Percentiles rank a stretch among this genome's conserved stretches.
These are phyloP conservation scores for Neofusicoccum kwambonambiense DNA, from an alignment of 2,329 filamentous ascomycete species.

Conservation along the genomic window DNA sequence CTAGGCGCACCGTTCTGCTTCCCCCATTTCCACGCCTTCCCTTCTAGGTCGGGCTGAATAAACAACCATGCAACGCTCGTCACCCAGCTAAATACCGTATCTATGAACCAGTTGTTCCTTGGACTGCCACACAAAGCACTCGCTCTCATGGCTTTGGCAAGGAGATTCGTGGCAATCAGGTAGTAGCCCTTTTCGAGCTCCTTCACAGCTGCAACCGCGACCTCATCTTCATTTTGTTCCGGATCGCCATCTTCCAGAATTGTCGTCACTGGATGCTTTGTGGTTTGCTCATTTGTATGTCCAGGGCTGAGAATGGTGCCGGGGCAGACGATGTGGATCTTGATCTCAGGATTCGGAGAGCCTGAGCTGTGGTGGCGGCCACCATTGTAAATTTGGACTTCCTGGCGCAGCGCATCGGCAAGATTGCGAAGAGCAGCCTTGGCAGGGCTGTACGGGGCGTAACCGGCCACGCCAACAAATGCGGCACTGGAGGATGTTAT, in stretches of 20 bases:
- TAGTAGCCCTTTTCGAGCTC: conserved; percentile 80
- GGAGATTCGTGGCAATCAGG: conserved; percentile 70
- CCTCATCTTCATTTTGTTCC: conserved; percentile 72
- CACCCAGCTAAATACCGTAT: conserved; percentile 56
- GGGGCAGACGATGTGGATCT: conserved; percentile 79
- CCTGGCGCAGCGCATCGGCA: conserved; percentile 78
- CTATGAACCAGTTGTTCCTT: conserved; percentile 52
- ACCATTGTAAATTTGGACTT: conserved; percentile 81
- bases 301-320: conserved; percentile 80
- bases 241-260: conserved; percentile 81
- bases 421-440: conserved; percentile 84
- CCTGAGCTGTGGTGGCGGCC: conserved; percentile 42
- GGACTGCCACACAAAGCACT: conserved; percentile 52
- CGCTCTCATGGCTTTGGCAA: conserved; percentile 72
- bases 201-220: conserved; percentile 67
- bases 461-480: conserved; percentile 77
- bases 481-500: conserved; percentile 79
- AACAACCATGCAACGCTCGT: conserved; percentile 56
- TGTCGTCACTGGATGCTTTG: conserved; percentile 78
- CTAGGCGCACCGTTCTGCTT: conserved; percentile 49
- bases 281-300: conserved; percentile 69
- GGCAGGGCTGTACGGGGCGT: conserved; percentile 76
- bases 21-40: conserved; percentile 58
- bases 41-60: conserved; percentile 57
- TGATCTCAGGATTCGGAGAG: conserved; percentile 57